Evolutionary conservation across 352 stramenopile species (phyloP), one percentile per base, ranked within the genome.

Genomic region (Globisporangium lucens): DNA sequence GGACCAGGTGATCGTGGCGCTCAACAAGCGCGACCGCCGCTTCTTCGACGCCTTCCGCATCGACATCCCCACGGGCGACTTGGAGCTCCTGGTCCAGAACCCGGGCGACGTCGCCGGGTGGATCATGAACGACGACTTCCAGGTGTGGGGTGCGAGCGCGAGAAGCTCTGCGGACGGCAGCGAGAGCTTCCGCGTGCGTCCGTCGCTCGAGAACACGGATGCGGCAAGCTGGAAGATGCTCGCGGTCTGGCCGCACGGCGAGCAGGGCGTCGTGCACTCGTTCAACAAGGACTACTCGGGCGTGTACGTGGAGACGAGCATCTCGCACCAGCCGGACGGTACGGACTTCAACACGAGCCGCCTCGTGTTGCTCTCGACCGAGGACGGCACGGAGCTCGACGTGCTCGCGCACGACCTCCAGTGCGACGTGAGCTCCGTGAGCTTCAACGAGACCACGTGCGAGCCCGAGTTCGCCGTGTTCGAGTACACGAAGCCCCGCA

Each of bases 251-350:
- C 74, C 73, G 10, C 73, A 82, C 52, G 75, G 75, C 17, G 77
- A 85, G 61, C 69, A 58, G 4, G 51, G 66, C 10, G 56, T 63
- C 27, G 24, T 77, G 8, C 71, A 77, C 33, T 29, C 35, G 33
- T 71, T 85, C 27, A 75, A 58, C 24, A 71, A 75, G 38, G 75
- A 79, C 62, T 67, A 56, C 61, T 65, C 61, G 24, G 73, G 72
- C 27, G 63, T 77, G 22, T 85, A 74, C 47, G 73, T 79, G 24
- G 66, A 80, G 66, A 80, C 77, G 38, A 84, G 72, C 46, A 59
- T 84, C 49, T 49, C 70, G 17, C 76, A 83, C 61, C 43, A 66
- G 22, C 29, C 55, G 0, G 58, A 47, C 38, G 65, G 15, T 8
- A 56, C 38, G 3, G 69, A 68, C 24, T 64, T 61, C 47, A 77